Evolutionary conservation across 169 alveolate genomes (phyloP).

Genomic region (Cryptosporidium muris): DNA sequence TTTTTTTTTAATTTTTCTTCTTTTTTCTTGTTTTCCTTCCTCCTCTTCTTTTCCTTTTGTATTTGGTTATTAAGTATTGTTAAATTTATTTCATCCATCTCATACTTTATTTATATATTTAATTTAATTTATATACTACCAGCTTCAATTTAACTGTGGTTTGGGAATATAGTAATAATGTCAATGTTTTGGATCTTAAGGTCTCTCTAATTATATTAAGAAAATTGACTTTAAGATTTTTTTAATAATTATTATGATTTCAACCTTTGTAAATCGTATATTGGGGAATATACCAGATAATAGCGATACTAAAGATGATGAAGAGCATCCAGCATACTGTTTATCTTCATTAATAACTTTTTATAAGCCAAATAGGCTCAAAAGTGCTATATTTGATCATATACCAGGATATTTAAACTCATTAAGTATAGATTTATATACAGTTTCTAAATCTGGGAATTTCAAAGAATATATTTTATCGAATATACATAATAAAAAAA

Average conservation of each 20-base stretch:
- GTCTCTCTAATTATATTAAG: too few relatives aligned
- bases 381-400: conserved; percentile 58
- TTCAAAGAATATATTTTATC: conserved; percentile 59
- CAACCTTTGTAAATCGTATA: conserved; percentile 38
- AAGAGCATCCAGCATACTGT: conserved; percentile 48
- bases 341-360: conserved; percentile 45
- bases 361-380: conserved; percentile 53
- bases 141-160: too few relatives aligned
- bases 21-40: too few relatives aligned
- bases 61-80: too few relatives aligned
- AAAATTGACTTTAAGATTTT: too few relatives aligned
- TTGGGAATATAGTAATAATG: too few relatives aligned
- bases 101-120: too few relatives aligned
- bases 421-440: conserved; percentile 40
- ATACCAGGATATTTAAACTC: conserved; percentile 30
- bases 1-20: too few relatives aligned
- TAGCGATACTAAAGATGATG: conserved; percentile 9
- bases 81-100: too few relatives aligned
- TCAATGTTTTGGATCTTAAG: too few relatives aligned
- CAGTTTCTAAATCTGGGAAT: conserved; percentile 46
- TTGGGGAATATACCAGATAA: conserved; percentile 10
- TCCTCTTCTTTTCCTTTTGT: too few relatives aligned
- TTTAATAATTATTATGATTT: conserved; percentile 11
- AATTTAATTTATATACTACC: too few relatives aligned
- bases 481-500: conserved; percentile 39